A percentile compares a stretch with the other conserved stretches of the same genome.
These are phyloP conservation scores for Globisporangium heterothallicum DNA, from an alignment of 352 stramenopile species.

Conservation along the genomic window DNA sequence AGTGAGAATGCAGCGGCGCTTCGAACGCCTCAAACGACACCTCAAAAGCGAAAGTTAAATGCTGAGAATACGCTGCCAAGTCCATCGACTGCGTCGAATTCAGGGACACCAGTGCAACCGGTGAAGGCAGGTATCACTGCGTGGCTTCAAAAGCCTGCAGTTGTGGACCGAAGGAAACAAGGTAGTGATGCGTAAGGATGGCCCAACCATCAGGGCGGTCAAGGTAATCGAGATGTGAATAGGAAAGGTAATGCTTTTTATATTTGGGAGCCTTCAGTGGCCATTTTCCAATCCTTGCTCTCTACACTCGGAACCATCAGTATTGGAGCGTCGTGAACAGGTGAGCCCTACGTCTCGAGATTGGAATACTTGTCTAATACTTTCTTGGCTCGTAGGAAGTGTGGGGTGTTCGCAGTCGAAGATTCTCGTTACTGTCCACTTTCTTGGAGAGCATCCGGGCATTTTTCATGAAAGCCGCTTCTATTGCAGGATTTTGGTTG, in stretches of 20 bases:
- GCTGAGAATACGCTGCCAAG: conserved; percentile 3
- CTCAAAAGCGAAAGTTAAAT: conserved; percentile 15
- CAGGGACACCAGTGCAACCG: conserved; percentile 7
- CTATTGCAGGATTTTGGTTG: neutral
- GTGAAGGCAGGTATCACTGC: conserved; percentile 14
- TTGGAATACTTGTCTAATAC: neutral
- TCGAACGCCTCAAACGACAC: conserved; percentile 10
- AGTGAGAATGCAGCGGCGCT: conserved; percentile 1
- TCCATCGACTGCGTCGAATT: neutral
- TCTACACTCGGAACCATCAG: no score
- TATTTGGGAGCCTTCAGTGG: neutral
- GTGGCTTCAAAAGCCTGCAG: conserved; percentile 15
- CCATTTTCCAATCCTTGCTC: no score
- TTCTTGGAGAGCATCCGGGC: conserved; percentile 1
- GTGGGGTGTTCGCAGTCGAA: neutral
- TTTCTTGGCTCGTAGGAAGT: neutral
- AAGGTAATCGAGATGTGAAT: neutral
- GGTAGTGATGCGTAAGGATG: neutral
- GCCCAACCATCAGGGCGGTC: neutral
- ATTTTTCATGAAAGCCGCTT: conserved; percentile 2
- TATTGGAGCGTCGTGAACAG: neutral
- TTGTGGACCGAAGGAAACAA: conserved; percentile 11
- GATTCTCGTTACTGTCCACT: neutral
- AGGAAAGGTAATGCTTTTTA: neutral
- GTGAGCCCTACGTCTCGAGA: neutral